Evolutionary conservation across 768 basidiomycete species (phyloP), one percentile per base, ranked within the genome.

Genomic region (Suillus decipiens): DNA sequence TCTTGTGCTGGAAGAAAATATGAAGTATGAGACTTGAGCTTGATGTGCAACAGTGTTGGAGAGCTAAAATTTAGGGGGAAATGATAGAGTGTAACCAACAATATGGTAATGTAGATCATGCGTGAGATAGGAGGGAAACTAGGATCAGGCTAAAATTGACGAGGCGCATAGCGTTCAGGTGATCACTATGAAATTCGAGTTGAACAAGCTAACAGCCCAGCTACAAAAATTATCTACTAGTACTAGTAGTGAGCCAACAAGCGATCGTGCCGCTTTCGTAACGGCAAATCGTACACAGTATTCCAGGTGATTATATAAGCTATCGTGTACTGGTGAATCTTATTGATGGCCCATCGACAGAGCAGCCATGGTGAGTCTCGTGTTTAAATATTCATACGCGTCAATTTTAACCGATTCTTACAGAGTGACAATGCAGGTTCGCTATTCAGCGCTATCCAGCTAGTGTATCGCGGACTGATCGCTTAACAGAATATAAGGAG

Each of bases 401-500:
- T 8, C 1, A 59, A n/a, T 9, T 43, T 61, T 39, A 34, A 43
- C 37, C 5, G 1, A 57, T 28, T 61, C 14, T 59, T 66, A 62
- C 65, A 83, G 78, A 82, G 80, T 71, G 84, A 85, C 64, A 85
- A 85, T 77, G 82, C 84, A 76, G 83, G 83, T 79, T 24, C 5
- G 50, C 6, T 37, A 42, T 12, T 24, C 12, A 36, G 56, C 61
- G 34, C 24, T 60, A 43, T 50, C 19, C 59, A 34, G 24, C 50
- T 15, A 57, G 48, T 24, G 28, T 42, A 50, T 45, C 33, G 22
- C 41, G 41, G 47, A 61, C 61, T 51, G 33, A 65, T 56, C 10
- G 15, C 11, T 62, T 63, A 48, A n/a, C 78, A 93, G 95, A 96
- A 78, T 96, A 96, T 82, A 93, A 94, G 72, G 95, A 98, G 77